A percentile compares a stretch with the other conserved stretches of the same genome.
These are phyloP conservation scores for Hymenoscyphus albidus DNA, from an alignment of 2,329 filamentous ascomycete species.

Conservation along the genomic window DNA sequence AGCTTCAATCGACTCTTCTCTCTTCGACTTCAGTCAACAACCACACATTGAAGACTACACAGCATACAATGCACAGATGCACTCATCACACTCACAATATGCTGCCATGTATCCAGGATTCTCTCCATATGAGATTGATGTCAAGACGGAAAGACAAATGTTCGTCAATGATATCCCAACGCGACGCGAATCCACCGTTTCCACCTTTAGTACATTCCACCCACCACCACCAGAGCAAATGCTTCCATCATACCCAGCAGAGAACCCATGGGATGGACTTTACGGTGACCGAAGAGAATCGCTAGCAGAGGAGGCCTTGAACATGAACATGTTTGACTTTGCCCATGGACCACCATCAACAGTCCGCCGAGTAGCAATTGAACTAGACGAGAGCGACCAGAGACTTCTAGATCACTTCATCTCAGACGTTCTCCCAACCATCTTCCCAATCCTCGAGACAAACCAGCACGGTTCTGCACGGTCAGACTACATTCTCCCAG, in stretches of 20 bases:
- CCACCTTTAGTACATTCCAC: conserved; percentile 89
- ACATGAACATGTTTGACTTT: conserved; percentile 82
- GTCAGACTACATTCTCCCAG: conserved; percentile 78
- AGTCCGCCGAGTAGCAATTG: conserved; percentile 67
- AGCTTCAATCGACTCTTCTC: conserved; percentile 72
- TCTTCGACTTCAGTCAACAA: conserved; percentile 68
- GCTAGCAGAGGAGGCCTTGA: conserved; percentile 56
- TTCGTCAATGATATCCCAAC: conserved; percentile 89
- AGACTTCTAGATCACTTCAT: conserved; percentile 88
- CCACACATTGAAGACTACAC: conserved; percentile 53
- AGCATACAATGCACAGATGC: conserved; percentile 61
- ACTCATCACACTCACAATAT: conserved; percentile 45
- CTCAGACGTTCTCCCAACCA: conserved; percentile 76
- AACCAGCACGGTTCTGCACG: conserved; percentile 82
- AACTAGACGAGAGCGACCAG: conserved; percentile 84
- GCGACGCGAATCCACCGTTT: conserved; percentile 79
- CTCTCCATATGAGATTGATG: conserved; percentile 86
- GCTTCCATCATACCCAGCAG: conserved; percentile 59
- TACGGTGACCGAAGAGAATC: conserved; percentile 67
- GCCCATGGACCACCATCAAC: conserved; percentile 62
- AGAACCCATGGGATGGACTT: conserved; percentile 70
- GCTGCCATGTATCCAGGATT: conserved; percentile 49
- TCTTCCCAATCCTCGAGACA: conserved; percentile 88
- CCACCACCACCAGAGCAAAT: conserved; percentile 67
- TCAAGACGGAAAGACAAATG: conserved; percentile 93